These are phyloP conservation scores for Alopecurus myosuroides DNA, from an alignment of 176 grass and related monocot species.

Conservation along the genomic window DNA sequence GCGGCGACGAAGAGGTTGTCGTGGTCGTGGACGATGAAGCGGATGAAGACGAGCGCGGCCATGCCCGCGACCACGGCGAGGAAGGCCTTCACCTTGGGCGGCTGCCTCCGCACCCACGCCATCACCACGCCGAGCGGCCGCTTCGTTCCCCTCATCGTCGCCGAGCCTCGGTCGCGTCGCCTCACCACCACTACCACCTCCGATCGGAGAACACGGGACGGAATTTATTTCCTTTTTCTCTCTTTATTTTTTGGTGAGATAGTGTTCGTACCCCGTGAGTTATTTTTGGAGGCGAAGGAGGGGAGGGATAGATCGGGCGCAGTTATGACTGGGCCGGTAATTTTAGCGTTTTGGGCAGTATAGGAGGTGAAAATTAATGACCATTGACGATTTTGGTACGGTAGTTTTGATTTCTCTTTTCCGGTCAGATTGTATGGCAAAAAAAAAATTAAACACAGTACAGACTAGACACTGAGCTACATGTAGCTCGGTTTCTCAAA, in stretches of 20 bases:
- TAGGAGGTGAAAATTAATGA: not conserved
- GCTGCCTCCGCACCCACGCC: constrained; percentile 82
- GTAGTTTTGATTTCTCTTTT: not conserved
- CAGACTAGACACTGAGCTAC: too few species aligned
- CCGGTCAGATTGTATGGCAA: not conserved
- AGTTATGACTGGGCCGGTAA: not conserved
- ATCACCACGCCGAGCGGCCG: constrained; percentile 60
- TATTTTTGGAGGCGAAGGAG: not conserved
- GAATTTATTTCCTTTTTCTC: not conserved
- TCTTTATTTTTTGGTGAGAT: not conserved
- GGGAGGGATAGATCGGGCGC: not conserved
- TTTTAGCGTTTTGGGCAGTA: not conserved
- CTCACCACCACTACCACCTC: constrained; percentile 12
- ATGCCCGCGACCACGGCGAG: constrained; percentile 86
- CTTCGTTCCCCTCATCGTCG: constrained; percentile 54
- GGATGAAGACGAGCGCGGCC: constrained; percentile 90
- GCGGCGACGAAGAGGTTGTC: constrained; percentile 94
- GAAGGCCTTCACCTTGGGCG: constrained; percentile 98
- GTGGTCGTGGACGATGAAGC: constrained; percentile 98
- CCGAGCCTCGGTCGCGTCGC: constrained; percentile 5
- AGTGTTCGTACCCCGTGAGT: not conserved
- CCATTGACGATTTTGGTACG: not conserved
- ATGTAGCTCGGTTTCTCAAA: too few species aligned
- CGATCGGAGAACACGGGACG: constrained; percentile 38
- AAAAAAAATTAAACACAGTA: too few species aligned